phyloP scores from a whole-genome alignment of 23 red algal genomes.

The Chondrus crispus region DNA sequence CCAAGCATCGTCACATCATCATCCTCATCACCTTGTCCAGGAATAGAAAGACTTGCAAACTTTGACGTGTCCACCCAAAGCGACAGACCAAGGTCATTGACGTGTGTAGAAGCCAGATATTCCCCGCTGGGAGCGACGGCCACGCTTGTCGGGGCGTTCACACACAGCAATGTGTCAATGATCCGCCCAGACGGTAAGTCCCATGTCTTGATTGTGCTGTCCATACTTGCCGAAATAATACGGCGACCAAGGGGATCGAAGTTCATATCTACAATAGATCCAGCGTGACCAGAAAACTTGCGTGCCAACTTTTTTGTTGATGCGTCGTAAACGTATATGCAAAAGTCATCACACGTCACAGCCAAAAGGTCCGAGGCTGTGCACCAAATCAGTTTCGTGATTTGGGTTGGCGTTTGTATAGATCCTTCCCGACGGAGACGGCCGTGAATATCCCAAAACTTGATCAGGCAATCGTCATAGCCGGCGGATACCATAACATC shows the following conservation, averaged over 20 bases:
- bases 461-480: conserved; percentile 30
- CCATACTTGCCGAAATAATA: conserved; percentile 75
- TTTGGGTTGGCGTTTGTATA: neutral
- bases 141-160: conserved; percentile 59
- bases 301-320: conserved; percentile 63
- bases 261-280: conserved; percentile 73
- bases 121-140: conserved; percentile 79
- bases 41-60: neutral
- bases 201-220: conserved; percentile 89
- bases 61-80: conserved; percentile 71
- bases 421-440: neutral
- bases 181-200: conserved; percentile 74
- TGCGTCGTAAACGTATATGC: conserved; percentile 76
- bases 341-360: conserved; percentile 66
- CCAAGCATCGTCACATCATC: neutral
- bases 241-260: conserved; percentile 60
- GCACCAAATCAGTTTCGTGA: conserved; percentile 63
- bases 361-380: conserved; percentile 79
- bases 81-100: conserved; percentile 65
- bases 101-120: conserved; percentile 82
- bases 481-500: conserved; percentile 52
- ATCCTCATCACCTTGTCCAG: conserved; percentile 1
- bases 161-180: conserved; percentile 65
- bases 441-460: conserved; percentile 67
- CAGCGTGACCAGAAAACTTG: conserved; percentile 55